Base-by-base conservation (phyloP, 179 eudicot species). In the Amaranthus tricolor region DNA sequence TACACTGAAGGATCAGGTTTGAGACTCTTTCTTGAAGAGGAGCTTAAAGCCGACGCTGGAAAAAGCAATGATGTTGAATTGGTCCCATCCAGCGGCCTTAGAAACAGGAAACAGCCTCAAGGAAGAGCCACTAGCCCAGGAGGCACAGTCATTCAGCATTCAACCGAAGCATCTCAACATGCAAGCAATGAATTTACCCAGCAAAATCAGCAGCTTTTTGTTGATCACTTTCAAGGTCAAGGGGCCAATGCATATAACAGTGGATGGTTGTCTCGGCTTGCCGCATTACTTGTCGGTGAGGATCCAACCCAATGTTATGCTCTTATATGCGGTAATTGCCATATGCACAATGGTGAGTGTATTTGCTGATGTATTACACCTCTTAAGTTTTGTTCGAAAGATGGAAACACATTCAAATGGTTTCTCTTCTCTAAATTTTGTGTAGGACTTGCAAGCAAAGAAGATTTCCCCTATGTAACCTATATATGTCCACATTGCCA, bases 251-350 rank as follows among this genome's bases (percentile, higher is more conserved):
- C 94, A 17, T 79, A 82, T 54, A 88, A 85, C 70, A 88, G 89
- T 67, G 96, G 98, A 52, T 89, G 96, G 95, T 71, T 95, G 79
- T 91, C 97, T 74, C 85, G 88, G 70, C 66, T 93, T 76, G 97
- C 97, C 15, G 95, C 96, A 55, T 71, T 95, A 81, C 96, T 95
- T 65, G 99, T 95, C 71, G 98, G 98, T 44, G 97, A 95, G 88
- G 99, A 95, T 81, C 99, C 99, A 44, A 85, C 97, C 54, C 92
- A 95, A 81, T 90, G 92, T 71, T 95, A 83, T 79, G 99, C 99
- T 62, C 93, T 95, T 62, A 89, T 95, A 65, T 95, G 99, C 75
- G 93, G 97, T 76, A 90, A 87, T 79, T 94, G 98, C 84, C 96
- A 85, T 84, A 87, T 90, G 95, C 98, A 94, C 89, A 92, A 94